These are phyloP conservation scores for Fusarium sp. DNA, from an alignment of 2,329 filamentous ascomycete species.

Conservation along the genomic window DNA sequence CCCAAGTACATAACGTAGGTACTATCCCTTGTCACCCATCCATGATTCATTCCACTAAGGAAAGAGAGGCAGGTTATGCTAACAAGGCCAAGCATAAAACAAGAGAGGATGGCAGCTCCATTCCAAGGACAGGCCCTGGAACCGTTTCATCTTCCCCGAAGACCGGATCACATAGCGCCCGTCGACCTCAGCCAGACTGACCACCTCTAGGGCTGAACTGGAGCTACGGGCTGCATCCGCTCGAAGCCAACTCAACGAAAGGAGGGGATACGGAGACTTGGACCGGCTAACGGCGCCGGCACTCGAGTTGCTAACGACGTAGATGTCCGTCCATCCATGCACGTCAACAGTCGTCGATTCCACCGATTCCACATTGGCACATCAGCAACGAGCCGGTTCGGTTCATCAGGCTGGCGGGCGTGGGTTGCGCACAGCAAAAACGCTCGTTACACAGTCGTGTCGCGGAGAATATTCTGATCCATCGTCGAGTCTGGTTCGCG, in stretches of 20 bases:
- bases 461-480: conserved; percentile 48
- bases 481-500: conserved; percentile 46
- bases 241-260: conserved; percentile 29
- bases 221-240: conserved; percentile 32
- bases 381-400: conserved; percentile 30
- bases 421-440: conserved; percentile 43
- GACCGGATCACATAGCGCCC: conserved; percentile 41
- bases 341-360: conserved; percentile 42
- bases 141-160: conserved; percentile 37
- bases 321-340: conserved; percentile 43
- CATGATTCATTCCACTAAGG: neutral
- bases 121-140: conserved; percentile 18
- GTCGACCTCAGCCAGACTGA: conserved; percentile 32
- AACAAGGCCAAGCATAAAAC: conserved; percentile 15
- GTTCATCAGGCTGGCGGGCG: conserved; percentile 38
- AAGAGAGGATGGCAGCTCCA: neutral
- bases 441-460: conserved; percentile 45
- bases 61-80: conserved; percentile 5
- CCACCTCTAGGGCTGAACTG: conserved; percentile 45
- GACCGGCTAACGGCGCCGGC: conserved; percentile 39
- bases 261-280: conserved; percentile 33
- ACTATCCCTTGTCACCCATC: neutral
- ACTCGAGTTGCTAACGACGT: conserved; percentile 16
- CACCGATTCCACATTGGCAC: conserved; percentile 36
- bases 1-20: neutral